A percentile compares a stretch with the other conserved stretches of the same genome.
Conservation (phyloP, 257 asterid genomes). For the Capsicum rhomboideum region DNA sequence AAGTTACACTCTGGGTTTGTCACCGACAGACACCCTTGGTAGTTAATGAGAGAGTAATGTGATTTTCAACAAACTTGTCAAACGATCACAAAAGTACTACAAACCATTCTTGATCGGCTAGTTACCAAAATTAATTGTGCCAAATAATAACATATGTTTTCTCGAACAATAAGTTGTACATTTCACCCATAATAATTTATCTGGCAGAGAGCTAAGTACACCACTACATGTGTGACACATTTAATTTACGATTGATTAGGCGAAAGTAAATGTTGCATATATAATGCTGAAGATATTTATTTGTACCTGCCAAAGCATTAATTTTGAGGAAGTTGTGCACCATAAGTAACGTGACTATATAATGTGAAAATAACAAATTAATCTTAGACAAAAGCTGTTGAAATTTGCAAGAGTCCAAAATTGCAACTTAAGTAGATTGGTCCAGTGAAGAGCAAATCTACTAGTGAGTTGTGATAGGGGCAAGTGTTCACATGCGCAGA, state of each 20-base stretch:
- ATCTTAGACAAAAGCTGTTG: not conserved
- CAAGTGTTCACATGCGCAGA: slow-evolving; percentile 13
- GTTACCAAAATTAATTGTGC: not conserved
- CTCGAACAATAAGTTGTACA: not conserved
- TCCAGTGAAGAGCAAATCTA: not conserved
- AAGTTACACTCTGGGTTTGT: too few species aligned
- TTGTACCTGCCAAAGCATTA: not conserved
- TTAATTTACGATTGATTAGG: not conserved
- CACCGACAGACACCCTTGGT: too few species aligned
- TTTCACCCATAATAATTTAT: not conserved
- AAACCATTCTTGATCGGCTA: not conserved
- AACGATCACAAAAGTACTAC: not conserved
- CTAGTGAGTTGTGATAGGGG: not conserved
- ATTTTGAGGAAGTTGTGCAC: not conserved
- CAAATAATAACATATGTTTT: not conserved
- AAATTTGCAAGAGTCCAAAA: not conserved
- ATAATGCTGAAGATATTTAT: not conserved
- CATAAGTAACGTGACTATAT: not conserved
- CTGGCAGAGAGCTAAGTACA: not conserved
- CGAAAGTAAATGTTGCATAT: not conserved
- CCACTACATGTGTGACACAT: not conserved
- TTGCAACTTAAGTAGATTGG: not conserved
- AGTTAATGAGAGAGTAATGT: too few species aligned
- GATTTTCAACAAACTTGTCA: not conserved
- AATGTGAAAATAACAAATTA: not conserved